phyloP scores from a whole-genome alignment of 352 stramenopile genomes.

The Phytophthora fragariaefolia region DNA sequence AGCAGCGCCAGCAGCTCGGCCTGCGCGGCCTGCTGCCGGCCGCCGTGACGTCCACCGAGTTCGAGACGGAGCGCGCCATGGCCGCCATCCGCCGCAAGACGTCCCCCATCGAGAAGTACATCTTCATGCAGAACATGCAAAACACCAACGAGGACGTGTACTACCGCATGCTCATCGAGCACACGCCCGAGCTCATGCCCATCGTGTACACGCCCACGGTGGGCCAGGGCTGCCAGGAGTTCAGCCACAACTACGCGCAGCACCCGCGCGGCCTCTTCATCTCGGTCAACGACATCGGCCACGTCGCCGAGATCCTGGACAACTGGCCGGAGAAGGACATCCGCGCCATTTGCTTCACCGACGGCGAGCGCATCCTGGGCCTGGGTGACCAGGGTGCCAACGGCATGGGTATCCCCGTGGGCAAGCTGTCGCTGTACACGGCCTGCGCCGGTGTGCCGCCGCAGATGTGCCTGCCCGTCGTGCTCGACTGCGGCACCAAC shows the following conservation, averaged over 20 bases:
- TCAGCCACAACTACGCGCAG: constrained; percentile 91
- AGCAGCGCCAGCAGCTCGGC: constrained; percentile 88
- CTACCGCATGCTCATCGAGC: constrained; percentile 90
- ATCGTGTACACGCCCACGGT: constrained; percentile 99
- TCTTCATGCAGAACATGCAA: constrained; percentile 93
- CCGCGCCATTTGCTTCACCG: constrained; percentile 96
- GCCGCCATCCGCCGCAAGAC: constrained; percentile 82
- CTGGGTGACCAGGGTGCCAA: constrained; percentile 95
- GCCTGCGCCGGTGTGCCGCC: constrained; percentile 94
- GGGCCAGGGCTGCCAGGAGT: constrained; percentile 91
- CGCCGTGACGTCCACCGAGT: constrained; percentile 78
- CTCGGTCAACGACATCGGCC: constrained; percentile 81
- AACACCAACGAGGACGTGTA: constrained; percentile 92
- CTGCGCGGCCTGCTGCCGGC: constrained; percentile 93
- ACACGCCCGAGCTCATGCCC: constrained; percentile 94
- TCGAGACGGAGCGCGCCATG: constrained; percentile 91
- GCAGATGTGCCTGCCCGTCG: constrained; percentile 93
- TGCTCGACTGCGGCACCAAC: constrained; percentile 96
- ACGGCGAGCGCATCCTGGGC: constrained; percentile 96
- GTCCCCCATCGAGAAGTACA: constrained; percentile 93
- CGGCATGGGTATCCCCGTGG: constrained; percentile 94
- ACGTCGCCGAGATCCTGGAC: constrained; percentile 91
- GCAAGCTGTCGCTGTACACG: constrained; percentile 96
- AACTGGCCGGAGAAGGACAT: constrained; percentile 97
- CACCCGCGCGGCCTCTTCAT: constrained; percentile 94